A percentile compares a stretch with the other conserved stretches of the same genome.
Evolutionary conservation across 139 green algal genomes (phyloP).

Genomic region (Pleodorina starrii): DNA sequence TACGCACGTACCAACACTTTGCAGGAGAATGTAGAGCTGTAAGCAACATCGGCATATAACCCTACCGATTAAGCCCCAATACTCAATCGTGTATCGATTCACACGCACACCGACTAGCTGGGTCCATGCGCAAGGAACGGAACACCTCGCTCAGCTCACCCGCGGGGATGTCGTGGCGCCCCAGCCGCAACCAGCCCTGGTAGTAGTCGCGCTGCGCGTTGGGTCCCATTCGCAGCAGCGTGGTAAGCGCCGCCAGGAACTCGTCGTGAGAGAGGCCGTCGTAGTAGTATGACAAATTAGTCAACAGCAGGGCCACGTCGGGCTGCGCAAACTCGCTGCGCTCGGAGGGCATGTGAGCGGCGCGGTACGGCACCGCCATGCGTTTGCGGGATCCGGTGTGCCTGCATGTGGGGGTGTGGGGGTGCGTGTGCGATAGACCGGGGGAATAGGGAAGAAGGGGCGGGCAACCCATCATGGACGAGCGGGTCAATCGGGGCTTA

Average conservation of each 20-base stretch:
- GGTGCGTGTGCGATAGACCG: background rate
- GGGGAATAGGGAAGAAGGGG: background rate
- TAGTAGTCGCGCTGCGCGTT: constrained; percentile 60
- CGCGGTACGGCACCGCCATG: constrained; percentile 69
- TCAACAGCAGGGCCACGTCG: constrained; percentile 69
- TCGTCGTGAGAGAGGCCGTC: constrained; percentile 58
- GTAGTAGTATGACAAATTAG: constrained; percentile 65
- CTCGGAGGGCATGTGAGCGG: constrained; percentile 60
- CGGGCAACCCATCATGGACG: too few species aligned
- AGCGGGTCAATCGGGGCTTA: too few species aligned
- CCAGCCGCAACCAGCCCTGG: constrained; percentile 56
- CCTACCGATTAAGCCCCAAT: too few species aligned
- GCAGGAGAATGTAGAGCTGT: too few species aligned
- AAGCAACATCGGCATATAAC: too few species aligned
- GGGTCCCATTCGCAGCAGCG: constrained; percentile 41
- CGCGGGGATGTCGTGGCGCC: background rate
- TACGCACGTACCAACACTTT: too few species aligned
- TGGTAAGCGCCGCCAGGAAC: constrained; percentile 46
- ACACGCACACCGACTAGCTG: too few species aligned
- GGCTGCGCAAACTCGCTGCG: constrained; percentile 72
- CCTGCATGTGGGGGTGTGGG: constrained; percentile 34
- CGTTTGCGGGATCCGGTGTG: constrained; percentile 45
- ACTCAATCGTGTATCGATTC: too few species aligned
- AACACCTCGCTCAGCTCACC: too few species aligned
- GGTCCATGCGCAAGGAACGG: too few species aligned